phyloP scores from a whole-genome alignment of 1,284 basidiomycete species.

The Leccinum colubrinum region DNA sequence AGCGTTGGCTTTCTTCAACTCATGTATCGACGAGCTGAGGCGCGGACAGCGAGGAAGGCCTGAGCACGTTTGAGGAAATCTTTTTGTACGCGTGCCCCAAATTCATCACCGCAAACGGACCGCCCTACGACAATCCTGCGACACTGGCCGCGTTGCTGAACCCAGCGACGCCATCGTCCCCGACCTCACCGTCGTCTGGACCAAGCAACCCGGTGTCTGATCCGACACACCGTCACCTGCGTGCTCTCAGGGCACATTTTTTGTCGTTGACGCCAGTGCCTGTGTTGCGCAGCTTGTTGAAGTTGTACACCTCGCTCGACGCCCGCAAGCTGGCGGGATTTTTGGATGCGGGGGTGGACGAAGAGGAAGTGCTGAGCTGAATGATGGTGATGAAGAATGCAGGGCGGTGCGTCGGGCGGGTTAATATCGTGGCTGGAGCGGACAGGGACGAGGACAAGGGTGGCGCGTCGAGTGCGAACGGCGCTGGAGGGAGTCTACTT shows the following conservation, averaged over 20 bases:
- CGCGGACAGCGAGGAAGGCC: conserved; percentile 59
- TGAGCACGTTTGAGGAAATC: conserved; percentile 90
- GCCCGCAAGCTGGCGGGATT: conserved; percentile 91
- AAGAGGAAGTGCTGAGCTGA: conserved; percentile 94
- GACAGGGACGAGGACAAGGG: conserved; percentile 28
- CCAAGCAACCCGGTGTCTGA: conserved; percentile 45
- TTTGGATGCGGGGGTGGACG: conserved; percentile 70
- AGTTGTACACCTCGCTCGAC: conserved; percentile 93
- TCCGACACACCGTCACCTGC: conserved; percentile 82
- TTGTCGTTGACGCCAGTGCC: conserved; percentile 79
- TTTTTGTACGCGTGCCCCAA: conserved; percentile 95
- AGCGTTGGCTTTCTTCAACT: conserved; percentile 22
- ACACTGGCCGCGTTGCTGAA: conserved; percentile 58
- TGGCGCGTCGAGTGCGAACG: not conserved
- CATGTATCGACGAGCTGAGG: not conserved
- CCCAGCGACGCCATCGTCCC: conserved; percentile 35
- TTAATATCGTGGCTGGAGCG: conserved; percentile 16
- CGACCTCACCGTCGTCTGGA: conserved; percentile 17
- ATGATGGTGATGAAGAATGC: conserved; percentile 96
- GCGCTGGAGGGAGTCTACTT: conserved; percentile 55
- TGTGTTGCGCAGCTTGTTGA: conserved; percentile 89
- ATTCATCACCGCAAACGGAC: conserved; percentile 93
- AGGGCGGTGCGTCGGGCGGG: conserved; percentile 70
- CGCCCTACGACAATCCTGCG: conserved; percentile 84
- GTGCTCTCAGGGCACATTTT: conserved; percentile 59